Base-by-base conservation (phyloP, 1,284 basidiomycete species). In the Inonotus obliquus region DNA sequence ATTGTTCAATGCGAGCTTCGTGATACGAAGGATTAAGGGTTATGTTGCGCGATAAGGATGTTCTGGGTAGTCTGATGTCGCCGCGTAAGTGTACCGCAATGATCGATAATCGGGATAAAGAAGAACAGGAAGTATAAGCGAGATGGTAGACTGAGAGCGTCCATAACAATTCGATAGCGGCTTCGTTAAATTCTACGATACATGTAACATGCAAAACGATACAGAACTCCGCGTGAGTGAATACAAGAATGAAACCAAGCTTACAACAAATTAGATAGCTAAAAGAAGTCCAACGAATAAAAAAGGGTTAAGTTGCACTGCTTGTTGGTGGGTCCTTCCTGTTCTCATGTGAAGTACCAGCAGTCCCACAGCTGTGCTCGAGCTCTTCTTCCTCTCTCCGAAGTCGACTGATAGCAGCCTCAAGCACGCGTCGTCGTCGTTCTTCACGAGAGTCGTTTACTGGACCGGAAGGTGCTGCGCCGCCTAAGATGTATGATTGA, bases 331-430 rank as follows among this genome's bases (percentile, higher is more conserved):
- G 25, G n/a, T 25, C 23, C 47, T n/a, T 25, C 4, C 23, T 19
- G n/a, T 4, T n/a, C 9, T 52, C 51, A 17, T 35, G 11, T 17
- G 27, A 23, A 32, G 51, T 25, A 10, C 51, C 51, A 19, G 71
- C 69, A 47, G 86, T 89, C 21, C 87, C 87, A 73, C 88, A 90
- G 56, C 81, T 82, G 58, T 82, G 76, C 70, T 90, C 89, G n/a
- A 89, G 70, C 65, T 89, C 85, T 66, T 88, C 82, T 57, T 90
- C 87, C 65, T 88, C 83, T 66, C 77, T 80, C 67, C 74, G 76
- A 61, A 90, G 67, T 37, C 88, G 77, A 32, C 72, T 75, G 71
- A 84, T 79, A 1, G 85, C 81, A 10, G 88, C 88, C 17, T 83
- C 79, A 19, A 89, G 69, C 48, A 83, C 70, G 60, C 79, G 74